phyloP scores from a whole-genome alignment of 2,329 filamentous ascomycete genomes.

The Bipolaris zeicola region DNA sequence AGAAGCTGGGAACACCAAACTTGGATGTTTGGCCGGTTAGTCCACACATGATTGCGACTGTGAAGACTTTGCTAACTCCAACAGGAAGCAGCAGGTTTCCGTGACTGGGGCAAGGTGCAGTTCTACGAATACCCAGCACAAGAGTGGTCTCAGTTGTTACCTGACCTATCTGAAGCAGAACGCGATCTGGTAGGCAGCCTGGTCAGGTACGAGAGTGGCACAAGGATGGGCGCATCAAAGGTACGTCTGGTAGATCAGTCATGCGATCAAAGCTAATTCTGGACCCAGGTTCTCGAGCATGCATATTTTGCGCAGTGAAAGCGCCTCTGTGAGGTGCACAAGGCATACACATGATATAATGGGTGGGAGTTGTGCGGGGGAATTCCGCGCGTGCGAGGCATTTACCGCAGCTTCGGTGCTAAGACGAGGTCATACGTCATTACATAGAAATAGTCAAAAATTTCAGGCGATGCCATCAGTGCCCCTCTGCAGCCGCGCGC shows the following conservation, averaged over 20 bases:
- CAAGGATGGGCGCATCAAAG: slow-evolving; percentile 69
- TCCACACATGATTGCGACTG: slow-evolving; percentile 3
- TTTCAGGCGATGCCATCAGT: background rate
- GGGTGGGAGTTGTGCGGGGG: slow-evolving; percentile 1
- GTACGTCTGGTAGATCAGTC: slow-evolving; percentile 45
- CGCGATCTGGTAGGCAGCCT: slow-evolving; percentile 70
- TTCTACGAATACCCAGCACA: slow-evolving; percentile 75
- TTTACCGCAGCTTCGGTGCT: background rate
- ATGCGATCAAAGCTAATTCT: slow-evolving; percentile 4
- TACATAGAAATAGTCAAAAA: background rate
- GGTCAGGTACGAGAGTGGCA: slow-evolving; percentile 73
- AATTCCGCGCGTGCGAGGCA: slow-evolving; percentile 4
- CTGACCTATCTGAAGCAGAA: slow-evolving; percentile 62
- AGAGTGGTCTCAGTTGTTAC: slow-evolving; percentile 73
- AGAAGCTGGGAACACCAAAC: slow-evolving; percentile 85
- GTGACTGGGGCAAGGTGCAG: slow-evolving; percentile 85
- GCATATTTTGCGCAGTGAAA: slow-evolving; percentile 31
- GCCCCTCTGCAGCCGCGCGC: background rate
- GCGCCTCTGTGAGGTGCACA: no score
- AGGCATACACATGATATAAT: background rate
- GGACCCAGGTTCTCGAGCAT: slow-evolving; percentile 36
- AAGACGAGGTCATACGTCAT: background rate
- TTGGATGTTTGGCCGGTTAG: slow-evolving; percentile 78
- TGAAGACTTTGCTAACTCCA: slow-evolving; percentile 13
- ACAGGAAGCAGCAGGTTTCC: slow-evolving; percentile 68